Evolutionary conservation across 2,329 filamentous ascomycete species (phyloP), one percentile per base, ranked within the genome.

Genomic region (Colletotrichum cereale): DNA sequence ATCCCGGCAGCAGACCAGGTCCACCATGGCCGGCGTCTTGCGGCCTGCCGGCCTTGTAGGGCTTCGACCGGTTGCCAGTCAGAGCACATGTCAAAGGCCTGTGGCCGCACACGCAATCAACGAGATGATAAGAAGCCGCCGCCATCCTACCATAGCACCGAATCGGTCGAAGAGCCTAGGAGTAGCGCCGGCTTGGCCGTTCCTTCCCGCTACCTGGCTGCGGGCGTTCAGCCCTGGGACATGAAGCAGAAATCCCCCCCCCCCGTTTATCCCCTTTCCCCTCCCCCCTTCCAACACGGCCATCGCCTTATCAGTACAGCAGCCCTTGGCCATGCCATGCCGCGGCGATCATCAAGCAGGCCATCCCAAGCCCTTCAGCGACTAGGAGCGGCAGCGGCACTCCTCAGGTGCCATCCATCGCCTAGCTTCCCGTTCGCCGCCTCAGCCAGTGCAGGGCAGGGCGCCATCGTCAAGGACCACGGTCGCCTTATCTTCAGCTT

Each of bases 171-270:
- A 56, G 50, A 55, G 21, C 50, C 48, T 12, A 67, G 63, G 40
- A 29, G 62, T n/a, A 40, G 42, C 58, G 44, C 40, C 53, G 57
- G 58, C 65, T 58, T 68, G 58, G 58, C 64, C 58, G 21, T 56
- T 16, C n/a, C 63, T 56, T 56, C 36, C 24, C 53, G 38, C 55
- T 38, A 16, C 12, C 16, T 31, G 26, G 31, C 55, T 68, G 68
- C 68, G 65, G 65, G 65, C 68, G 65, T 63, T 71, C 68, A 71
- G 68, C 68, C 68, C 58, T 68, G 58, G 40, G 26, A 50, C 18
- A n/a, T 14, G 36, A 42, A 48, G 52, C 40, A n/a, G 24, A 65
- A 36, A n/a, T 38, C 65, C 31, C 31, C 21, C 44, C 44, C 44
- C 21, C 7, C n/a, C 21, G 6, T 11, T 12, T 12, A 2, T 40